Evolutionary conservation across 2,329 filamentous ascomycete genomes (phyloP), one percentile per base, ranked within the genome.

Genomic region (Pseudogymnoascus sp.): DNA sequence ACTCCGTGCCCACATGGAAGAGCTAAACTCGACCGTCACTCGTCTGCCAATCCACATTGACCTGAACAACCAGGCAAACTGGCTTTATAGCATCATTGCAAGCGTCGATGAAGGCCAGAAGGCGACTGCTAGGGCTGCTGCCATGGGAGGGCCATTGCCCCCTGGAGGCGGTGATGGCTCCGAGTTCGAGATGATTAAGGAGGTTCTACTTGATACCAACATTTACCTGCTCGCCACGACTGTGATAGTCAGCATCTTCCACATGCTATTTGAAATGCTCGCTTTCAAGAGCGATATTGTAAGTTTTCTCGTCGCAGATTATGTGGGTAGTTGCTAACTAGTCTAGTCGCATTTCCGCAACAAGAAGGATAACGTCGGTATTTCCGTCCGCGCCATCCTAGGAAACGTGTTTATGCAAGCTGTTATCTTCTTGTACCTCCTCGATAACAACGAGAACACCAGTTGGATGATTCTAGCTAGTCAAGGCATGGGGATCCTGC

Each of bases 321-420:
- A n/a, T 9, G 23, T 38, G 8, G 31, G 41, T 59, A n/a, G 16
- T 16, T n/a, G 14, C 23, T 45, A 61, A 61, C 12, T 41, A 2
- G 16, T 37, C 37, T 9, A 79, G 77, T 81, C 92, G 59, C 95
- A 99, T 77, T 99, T 95, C 86, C 91, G 93, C 73, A 97, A 97
- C 81, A 99, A 99, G 88, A 99, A 99, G 82, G 96, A 97, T 79
- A 95, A 96, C 64, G 90, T 99, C 28, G 95, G 95, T 66, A 96
- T 96, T 52, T 97, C 93, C 1, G 89, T 99, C 64, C 91, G 95
- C 63, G 96, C 93, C 33, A 99, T 99, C 71, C 81, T 99, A 63
- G 92, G 91, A 74, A 99, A 97, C 72, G 93, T 97, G 65, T 93
- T 97, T 75, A 99, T 99, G 95, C 95, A 99, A 76, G 76, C 83